A percentile compares a stretch with the other conserved stretches of the same genome.
phyloP scores from a whole-genome alignment of 805 yeast species.

The Scheffersomyces coipomensis region DNA sequence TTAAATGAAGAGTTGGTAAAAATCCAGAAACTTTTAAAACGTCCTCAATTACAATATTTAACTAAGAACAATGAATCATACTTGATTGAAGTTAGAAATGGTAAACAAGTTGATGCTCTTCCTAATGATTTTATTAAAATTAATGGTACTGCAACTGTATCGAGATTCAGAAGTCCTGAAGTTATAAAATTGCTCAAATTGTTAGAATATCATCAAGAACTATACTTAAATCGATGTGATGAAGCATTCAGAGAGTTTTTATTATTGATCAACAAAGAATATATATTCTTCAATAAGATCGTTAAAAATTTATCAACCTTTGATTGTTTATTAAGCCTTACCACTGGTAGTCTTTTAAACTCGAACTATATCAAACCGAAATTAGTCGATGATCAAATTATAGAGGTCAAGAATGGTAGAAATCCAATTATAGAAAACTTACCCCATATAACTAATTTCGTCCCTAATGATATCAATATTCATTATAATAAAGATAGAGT shows the following conservation, averaged over 20 bases:
- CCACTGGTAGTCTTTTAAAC: constrained; percentile 53
- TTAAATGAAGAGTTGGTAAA: constrained; percentile 53
- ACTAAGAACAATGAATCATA: constrained; percentile 66
- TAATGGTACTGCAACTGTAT: constrained; percentile 63
- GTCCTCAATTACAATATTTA: constrained; percentile 57
- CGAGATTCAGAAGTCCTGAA: constrained; percentile 70
- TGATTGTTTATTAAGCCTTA: constrained; percentile 68
- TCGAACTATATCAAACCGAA: constrained; percentile 50
- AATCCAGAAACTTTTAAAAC: constrained; percentile 45
- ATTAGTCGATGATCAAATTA: constrained; percentile 39
- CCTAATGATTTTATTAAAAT: constrained; percentile 80
- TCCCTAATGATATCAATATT: constrained; percentile 66
- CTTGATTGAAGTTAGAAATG: constrained; percentile 71
- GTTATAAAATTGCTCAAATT: constrained; percentile 49
- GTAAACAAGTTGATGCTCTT: constrained; percentile 48
- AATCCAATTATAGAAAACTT: constrained; percentile 66
- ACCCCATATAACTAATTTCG: constrained; percentile 39
- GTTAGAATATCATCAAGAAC: constrained; percentile 61
- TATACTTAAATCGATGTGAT: constrained; percentile 46
- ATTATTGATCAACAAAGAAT: constrained; percentile 26
- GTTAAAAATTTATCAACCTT: constrained; percentile 50
- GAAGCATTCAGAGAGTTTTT: constrained; percentile 45
- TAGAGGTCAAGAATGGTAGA: constrained; percentile 56
- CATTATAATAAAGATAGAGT: constrained; percentile 44
- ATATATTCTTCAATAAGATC: constrained; percentile 35